Percentiles rank a stretch among this genome's conserved stretches.
Evolutionary conservation across 2,329 filamentous ascomycete genomes (phyloP).

Genomic region (Didymella segeticola): DNA sequence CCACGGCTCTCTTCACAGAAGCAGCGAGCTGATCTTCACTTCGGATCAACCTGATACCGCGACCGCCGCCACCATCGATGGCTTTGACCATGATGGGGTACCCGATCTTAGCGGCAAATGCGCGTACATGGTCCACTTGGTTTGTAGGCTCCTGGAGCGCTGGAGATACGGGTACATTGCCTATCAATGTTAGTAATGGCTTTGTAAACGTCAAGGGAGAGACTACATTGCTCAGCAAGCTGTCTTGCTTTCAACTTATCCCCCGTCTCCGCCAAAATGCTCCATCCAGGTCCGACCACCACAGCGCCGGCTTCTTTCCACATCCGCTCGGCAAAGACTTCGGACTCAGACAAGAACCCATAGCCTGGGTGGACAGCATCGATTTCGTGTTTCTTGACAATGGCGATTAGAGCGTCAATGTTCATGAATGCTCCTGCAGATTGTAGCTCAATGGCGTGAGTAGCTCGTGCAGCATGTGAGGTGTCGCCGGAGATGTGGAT

Average conservation of each 20-base stretch:
- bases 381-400: slow-evolving; percentile 59
- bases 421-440: slow-evolving; percentile 62
- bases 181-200: slow-evolving; percentile 18
- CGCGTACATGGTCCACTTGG: slow-evolving; percentile 50
- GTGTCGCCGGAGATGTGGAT: slow-evolving; percentile 63
- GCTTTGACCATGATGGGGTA: slow-evolving; percentile 69
- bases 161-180: slow-evolving; percentile 58
- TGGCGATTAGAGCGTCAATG: slow-evolving; percentile 55
- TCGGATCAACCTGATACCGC: slow-evolving; percentile 64
- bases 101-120: slow-evolving; percentile 65
- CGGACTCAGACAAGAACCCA: slow-evolving; percentile 67
- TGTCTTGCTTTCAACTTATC: slow-evolving; percentile 63
- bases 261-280: slow-evolving; percentile 63
- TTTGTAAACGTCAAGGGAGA: not conserved
- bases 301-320: slow-evolving; percentile 57
- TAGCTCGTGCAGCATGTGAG: slow-evolving; percentile 61
- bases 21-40: slow-evolving; percentile 54
- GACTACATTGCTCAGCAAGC: slow-evolving; percentile 58
- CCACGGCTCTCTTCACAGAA: slow-evolving; percentile 58
- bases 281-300: slow-evolving; percentile 63
- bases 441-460: slow-evolving; percentile 58
- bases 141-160: slow-evolving; percentile 56
- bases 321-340: slow-evolving; percentile 58
- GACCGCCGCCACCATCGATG: slow-evolving; percentile 68
- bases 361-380: slow-evolving; percentile 67